Conservation (phyloP, 805 yeast genomes). For the Zygotorulaspora danielsina region DNA sequence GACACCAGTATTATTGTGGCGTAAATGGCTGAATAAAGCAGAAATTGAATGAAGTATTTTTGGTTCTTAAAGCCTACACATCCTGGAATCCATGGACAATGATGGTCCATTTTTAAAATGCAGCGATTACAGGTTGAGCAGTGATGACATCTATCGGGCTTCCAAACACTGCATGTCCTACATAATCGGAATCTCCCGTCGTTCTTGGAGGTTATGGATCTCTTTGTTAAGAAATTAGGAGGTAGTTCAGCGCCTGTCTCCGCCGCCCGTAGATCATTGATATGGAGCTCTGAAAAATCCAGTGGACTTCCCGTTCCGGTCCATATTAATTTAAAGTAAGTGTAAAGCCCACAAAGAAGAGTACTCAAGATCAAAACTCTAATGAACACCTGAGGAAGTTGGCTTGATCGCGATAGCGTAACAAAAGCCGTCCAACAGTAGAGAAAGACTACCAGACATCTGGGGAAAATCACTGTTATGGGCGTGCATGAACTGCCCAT, state of each 20-base stretch:
- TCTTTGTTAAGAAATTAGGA: constrained; percentile 40
- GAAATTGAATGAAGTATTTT: constrained; percentile 72
- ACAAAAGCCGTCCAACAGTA: constrained; percentile 25
- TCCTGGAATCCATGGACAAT: constrained; percentile 89
- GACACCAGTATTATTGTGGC: constrained; percentile 40
- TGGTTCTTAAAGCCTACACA: constrained; percentile 84
- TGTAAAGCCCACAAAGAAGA: constrained; percentile 32
- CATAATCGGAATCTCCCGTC: constrained; percentile 70
- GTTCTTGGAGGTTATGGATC: constrained; percentile 44
- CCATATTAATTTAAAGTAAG: constrained; percentile 50
- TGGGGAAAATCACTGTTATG: constrained; percentile 25
- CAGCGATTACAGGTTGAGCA: constrained; percentile 70
- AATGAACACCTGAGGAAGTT: constrained; percentile 13
- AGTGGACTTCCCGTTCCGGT: constrained; percentile 64
- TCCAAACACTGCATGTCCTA: constrained; percentile 63
- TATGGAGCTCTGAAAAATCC: constrained; percentile 46
- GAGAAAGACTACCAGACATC: constrained; percentile 20
- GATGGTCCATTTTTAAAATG: constrained; percentile 87
- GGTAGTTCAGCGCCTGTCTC: constrained; percentile 36
- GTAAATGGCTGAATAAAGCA: constrained; percentile 51
- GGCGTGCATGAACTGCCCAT: background rate
- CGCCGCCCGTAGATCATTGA: constrained; percentile 30
- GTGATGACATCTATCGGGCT: constrained; percentile 86
- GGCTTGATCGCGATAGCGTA: constrained; percentile 15
- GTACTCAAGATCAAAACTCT: constrained; percentile 4